Evolutionary conservation across 2,329 filamentous ascomycete species (phyloP).

Genomic region (Metarhizium robertsii): DNA sequence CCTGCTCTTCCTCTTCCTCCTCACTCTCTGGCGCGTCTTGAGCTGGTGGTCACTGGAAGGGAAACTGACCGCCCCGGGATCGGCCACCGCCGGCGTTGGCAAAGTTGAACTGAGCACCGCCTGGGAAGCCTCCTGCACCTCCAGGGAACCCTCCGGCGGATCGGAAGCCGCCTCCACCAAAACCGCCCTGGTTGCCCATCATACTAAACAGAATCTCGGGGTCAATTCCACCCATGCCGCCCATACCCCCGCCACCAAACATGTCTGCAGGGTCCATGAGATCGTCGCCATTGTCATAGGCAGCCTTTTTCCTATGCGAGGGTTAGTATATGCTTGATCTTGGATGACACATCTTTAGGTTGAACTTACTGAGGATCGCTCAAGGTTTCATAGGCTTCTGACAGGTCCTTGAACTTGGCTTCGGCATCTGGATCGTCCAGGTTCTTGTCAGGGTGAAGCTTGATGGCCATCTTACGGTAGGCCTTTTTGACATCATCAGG

Average conservation of each 20-base stretch:
- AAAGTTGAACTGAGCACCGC: slow-evolving; percentile 46
- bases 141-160: slow-evolving; percentile 41
- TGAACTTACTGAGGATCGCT: slow-evolving; percentile 78
- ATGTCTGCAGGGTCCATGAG: slow-evolving; percentile 81
- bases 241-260: slow-evolving; percentile 49
- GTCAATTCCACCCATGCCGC: slow-evolving; percentile 59
- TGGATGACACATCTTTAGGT: neutral
- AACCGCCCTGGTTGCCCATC: slow-evolving; percentile 60
- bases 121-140: slow-evolving; percentile 39
- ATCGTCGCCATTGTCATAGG: slow-evolving; percentile 90
- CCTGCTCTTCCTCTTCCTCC: slow-evolving; percentile 12
- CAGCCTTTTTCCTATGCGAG: slow-evolving; percentile 62
- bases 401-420: slow-evolving; percentile 93
- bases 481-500: slow-evolving; percentile 91
- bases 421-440: slow-evolving; percentile 75
- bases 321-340: slow-evolving; percentile 22
- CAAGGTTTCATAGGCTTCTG: slow-evolving; percentile 92
- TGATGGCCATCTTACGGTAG: slow-evolving; percentile 87
- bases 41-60: slow-evolving; percentile 43
- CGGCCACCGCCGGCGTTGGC: slow-evolving; percentile 23
- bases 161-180: slow-evolving; percentile 42
- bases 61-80: slow-evolving; percentile 28
- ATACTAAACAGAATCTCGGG: slow-evolving; percentile 75
- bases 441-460: slow-evolving; percentile 97
- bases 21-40: slow-evolving; percentile 24